Percentiles rank a stretch among this genome's conserved stretches.
phyloP scores from a whole-genome alignment of 2,329 filamentous ascomycete genomes.

The Aspergillus oerlinghausenensis region DNA sequence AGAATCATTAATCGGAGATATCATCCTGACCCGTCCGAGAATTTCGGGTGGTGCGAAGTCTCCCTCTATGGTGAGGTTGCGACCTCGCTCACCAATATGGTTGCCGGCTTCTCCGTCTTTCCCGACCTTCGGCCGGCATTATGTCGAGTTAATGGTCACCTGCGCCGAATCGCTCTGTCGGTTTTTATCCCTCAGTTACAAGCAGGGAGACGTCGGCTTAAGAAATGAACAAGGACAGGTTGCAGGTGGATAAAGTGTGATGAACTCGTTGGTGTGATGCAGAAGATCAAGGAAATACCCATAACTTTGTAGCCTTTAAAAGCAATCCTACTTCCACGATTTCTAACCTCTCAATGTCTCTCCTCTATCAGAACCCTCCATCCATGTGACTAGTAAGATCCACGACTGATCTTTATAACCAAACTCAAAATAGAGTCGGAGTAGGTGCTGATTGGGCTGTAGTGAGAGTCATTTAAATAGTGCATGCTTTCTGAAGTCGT shows the following conservation, averaged over 20 bases:
- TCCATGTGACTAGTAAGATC: neutral
- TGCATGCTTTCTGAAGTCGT: neutral
- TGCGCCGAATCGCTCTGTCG: conserved; percentile 8
- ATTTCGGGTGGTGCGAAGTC: conserved; percentile 25
- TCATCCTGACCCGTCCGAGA: conserved; percentile 9
- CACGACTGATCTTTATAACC: neutral
- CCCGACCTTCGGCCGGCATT: conserved; percentile 13
- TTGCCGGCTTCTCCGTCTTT: conserved; percentile 17
- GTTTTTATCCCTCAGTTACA: conserved; percentile 4
- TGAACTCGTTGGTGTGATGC: conserved; percentile 18
- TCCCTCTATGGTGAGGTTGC: conserved; percentile 18
- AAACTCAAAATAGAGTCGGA: neutral
- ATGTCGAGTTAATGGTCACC: conserved; percentile 14
- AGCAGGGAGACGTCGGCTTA: conserved; percentile 12
- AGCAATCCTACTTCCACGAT: neutral
- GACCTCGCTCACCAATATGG: conserved; percentile 17
- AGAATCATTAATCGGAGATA: conserved; percentile 12
- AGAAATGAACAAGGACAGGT: conserved; percentile 21
- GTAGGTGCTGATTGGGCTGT: neutral
- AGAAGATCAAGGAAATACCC: conserved; percentile 5
- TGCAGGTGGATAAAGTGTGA: conserved; percentile 20
- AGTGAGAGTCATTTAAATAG: neutral
- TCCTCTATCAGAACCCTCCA: neutral
- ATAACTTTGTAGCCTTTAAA: neutral
- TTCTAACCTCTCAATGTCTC: neutral